These are phyloP conservation scores for Boletus speciosus DNA, from an alignment of 768 basidiomycete genomes.

Conservation along the genomic window DNA sequence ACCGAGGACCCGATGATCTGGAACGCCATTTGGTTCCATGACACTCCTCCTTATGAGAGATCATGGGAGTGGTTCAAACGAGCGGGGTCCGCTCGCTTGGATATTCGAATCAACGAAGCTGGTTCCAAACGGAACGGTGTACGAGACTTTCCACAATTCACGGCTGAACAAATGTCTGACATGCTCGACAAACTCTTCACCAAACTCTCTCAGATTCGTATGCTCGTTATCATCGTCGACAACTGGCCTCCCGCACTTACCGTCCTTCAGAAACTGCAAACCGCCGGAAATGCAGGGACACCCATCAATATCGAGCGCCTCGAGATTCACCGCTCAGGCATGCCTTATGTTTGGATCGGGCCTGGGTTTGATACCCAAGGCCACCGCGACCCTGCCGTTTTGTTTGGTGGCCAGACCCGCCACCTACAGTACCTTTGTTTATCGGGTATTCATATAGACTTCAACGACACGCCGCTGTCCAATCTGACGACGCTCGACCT, in stretches of 20 bases:
- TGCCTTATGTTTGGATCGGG: conserved; percentile 45
- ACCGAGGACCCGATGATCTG: conserved; percentile 51
- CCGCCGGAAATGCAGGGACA: conserved; percentile 30
- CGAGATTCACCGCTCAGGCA: conserved; percentile 59
- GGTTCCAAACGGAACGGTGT: conserved; percentile 24
- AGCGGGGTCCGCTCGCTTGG: conserved; percentile 51
- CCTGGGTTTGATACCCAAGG: conserved; percentile 36
- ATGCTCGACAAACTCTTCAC: conserved; percentile 51
- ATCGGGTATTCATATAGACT: conserved; percentile 61
- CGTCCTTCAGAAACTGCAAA: conserved; percentile 47
- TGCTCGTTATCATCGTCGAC: conserved; percentile 55
- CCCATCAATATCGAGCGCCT: conserved; percentile 54
- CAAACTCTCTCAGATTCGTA: conserved; percentile 56
- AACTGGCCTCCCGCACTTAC: conserved; percentile 52
- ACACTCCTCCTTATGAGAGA: conserved; percentile 45
- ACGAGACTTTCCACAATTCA: conserved; percentile 33
- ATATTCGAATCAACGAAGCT: conserved; percentile 57
- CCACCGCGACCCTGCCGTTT: conserved; percentile 37
- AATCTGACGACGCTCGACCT: conserved; percentile 67
- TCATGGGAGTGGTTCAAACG: conserved; percentile 57
- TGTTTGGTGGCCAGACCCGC: conserved; percentile 48
- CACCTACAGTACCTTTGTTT: conserved; percentile 50
- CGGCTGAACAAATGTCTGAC: conserved; percentile 39
- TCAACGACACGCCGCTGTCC: conserved; percentile 42
- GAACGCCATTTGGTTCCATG: conserved; percentile 65